Conservation (phyloP, 2,329 filamentous ascomycete species). For the Aspergillus persii region DNA sequence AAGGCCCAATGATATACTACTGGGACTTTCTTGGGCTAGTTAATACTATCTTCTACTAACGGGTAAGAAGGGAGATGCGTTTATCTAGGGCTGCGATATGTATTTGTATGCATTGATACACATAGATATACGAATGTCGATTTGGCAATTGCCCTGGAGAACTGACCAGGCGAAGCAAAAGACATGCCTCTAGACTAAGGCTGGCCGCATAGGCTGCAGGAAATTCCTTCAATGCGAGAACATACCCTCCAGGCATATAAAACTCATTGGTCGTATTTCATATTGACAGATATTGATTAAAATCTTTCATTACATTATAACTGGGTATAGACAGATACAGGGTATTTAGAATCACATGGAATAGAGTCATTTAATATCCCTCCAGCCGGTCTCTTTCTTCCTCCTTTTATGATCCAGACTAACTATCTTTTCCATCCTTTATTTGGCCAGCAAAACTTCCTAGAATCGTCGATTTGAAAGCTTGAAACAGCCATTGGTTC, state of each 20-base stretch:
- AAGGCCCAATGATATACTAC: not conserved
- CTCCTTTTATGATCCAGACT: not conserved
- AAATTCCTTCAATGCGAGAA: not conserved
- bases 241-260: not conserved
- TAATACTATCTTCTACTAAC: too few species aligned
- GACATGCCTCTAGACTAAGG: not conserved
- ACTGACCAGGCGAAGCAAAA: not conserved
- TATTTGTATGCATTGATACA: too few species aligned
- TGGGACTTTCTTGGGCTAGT: not conserved
- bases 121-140: not conserved
- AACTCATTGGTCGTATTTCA: not conserved
- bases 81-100: too few species aligned
- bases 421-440: not conserved
- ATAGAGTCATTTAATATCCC: not conserved
- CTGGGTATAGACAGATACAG: not conserved
- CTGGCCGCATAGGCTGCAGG: not conserved
- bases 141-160: not conserved
- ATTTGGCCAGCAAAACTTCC: not conserved
- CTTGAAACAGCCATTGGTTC: not conserved
- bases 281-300: not conserved
- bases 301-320: not conserved
- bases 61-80: too few species aligned
- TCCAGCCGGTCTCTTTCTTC: not conserved
- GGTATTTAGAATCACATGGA: not conserved
- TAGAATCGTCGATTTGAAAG: not conserved